phyloP scores from a whole-genome alignment of 805 yeast genomes.

The Nakazawaea holstii region DNA sequence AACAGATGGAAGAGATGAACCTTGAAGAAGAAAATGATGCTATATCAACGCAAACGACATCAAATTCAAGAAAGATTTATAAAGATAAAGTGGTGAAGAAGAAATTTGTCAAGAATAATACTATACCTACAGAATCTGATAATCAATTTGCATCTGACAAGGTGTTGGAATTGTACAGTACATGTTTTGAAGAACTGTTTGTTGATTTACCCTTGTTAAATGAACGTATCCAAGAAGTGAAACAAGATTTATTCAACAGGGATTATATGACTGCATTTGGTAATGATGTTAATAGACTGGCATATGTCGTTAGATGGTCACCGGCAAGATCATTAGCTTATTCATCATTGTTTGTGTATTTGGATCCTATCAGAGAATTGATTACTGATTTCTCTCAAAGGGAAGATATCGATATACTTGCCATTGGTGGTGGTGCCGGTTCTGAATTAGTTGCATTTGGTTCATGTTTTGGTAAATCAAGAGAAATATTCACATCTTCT shows the following conservation, averaged over 20 bases:
- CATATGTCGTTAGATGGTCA: conserved; percentile 82
- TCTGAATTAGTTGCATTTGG: conserved; percentile 69
- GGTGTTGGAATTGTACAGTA: conserved; percentile 31
- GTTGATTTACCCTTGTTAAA: conserved; percentile 29
- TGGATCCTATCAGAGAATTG: conserved; percentile 35
- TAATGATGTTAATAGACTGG: conserved; percentile 55
- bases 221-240: conserved; percentile 58
- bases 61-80: conserved; percentile 13
- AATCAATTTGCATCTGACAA: conserved; percentile 28
- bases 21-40: conserved; percentile 4
- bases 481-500: conserved; percentile 26
- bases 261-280: conserved; percentile 69
- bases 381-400: conserved; percentile 16
- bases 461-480: conserved; percentile 44
- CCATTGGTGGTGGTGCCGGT: conserved; percentile 90
- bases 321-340: conserved; percentile 79
- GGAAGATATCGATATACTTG: conserved; percentile 38
- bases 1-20: conserved; percentile 11
- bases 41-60: neutral
- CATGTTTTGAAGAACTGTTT: conserved; percentile 27
- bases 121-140: conserved; percentile 30
- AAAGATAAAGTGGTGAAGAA: conserved; percentile 1
- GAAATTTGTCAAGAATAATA: neutral
- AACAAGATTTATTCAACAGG: conserved; percentile 62
- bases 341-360: conserved; percentile 54